Evolutionary conservation across 169 alveolate genomes (phyloP).

Genomic region (Eimeria tenella): DNA sequence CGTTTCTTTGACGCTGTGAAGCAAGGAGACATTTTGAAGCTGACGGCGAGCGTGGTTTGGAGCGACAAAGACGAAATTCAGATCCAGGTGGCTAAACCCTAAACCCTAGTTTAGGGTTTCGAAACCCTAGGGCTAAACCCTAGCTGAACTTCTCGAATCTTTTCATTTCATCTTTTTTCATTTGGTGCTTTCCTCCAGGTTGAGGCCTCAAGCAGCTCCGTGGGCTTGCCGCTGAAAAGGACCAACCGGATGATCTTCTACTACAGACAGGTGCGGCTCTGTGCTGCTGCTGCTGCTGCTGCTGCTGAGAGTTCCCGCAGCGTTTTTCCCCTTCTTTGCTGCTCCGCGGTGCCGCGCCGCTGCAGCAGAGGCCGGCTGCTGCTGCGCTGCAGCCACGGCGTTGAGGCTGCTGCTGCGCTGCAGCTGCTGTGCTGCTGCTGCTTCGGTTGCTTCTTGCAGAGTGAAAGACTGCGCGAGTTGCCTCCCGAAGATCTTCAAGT

Average conservation of each 20-base stretch:
- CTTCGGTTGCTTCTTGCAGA: neutral
- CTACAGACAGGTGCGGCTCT: slow-evolving; percentile 26
- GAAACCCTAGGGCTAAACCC: too few relatives aligned
- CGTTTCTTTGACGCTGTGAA: slow-evolving; percentile 36
- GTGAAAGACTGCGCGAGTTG: neutral
- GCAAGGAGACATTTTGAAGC: slow-evolving; percentile 37
- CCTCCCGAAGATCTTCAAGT: slow-evolving; percentile 13
- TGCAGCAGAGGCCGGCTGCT: too few relatives aligned
- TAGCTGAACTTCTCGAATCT: neutral
- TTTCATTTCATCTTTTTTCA: neutral
- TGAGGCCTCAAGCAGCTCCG: slow-evolving; percentile 19
- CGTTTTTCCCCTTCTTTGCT: too few relatives aligned
- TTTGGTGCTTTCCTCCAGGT: neutral
- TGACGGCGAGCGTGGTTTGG: slow-evolving; percentile 57
- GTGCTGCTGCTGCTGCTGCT: neutral
- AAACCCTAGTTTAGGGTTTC: too few relatives aligned
- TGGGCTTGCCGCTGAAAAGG: neutral
- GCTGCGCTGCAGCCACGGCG: neutral
- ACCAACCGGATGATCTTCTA: slow-evolving; percentile 12
- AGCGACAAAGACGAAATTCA: slow-evolving; percentile 38
- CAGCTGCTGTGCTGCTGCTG: neutral
- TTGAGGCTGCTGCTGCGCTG: neutral
- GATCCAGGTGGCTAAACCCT: slow-evolving; percentile 21
- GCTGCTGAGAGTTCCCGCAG: neutral
- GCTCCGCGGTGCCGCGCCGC: too few relatives aligned